These are phyloP conservation scores for Batkoa obscura DNA, from an alignment of 371 early-diverging fungal genomes.

Conservation along the genomic window DNA sequence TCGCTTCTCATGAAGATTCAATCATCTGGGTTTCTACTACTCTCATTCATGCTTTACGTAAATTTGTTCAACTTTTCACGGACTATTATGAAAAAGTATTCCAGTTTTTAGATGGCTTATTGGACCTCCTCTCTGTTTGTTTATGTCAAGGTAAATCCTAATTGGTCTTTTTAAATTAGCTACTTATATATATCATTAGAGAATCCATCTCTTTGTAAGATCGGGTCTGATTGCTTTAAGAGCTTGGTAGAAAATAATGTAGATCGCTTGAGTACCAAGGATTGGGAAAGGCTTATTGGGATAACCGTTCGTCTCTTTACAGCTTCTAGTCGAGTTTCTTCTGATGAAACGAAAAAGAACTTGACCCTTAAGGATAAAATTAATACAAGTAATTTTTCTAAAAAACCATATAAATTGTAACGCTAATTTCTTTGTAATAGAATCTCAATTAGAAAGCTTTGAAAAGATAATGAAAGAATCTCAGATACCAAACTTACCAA, in stretches of 20 bases:
- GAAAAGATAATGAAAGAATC: neutral
- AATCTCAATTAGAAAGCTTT: neutral
- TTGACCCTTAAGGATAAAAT: neutral
- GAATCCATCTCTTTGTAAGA: slow-evolving; percentile 62
- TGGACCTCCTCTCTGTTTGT: slow-evolving; percentile 60
- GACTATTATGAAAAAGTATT: slow-evolving; percentile 47
- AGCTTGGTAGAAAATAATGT: slow-evolving; percentile 67
- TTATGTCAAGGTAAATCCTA: slow-evolving; percentile 45
- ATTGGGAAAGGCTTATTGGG: slow-evolving; percentile 51
- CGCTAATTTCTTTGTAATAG: no score
- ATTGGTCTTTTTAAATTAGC: neutral
- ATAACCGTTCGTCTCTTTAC: slow-evolving; percentile 49
- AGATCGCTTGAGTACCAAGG: slow-evolving; percentile 32
- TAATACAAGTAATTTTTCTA: no score
- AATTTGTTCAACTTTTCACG: slow-evolving; percentile 67
- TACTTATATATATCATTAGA: no score
- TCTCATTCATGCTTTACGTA: slow-evolving; percentile 68
- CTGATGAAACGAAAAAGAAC: neutral
- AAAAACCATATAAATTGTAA: no score
- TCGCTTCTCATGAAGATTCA: neutral
- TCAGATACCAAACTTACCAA: neutral
- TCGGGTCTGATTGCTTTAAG: slow-evolving; percentile 79
- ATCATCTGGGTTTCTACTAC: slow-evolving; percentile 36
- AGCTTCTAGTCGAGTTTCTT: neutral
- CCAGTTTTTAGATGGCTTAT: slow-evolving; percentile 45